Evolutionary conservation across 2,329 filamentous ascomycete species (phyloP).

Genomic region (Arthrinium phaeospermum): DNA sequence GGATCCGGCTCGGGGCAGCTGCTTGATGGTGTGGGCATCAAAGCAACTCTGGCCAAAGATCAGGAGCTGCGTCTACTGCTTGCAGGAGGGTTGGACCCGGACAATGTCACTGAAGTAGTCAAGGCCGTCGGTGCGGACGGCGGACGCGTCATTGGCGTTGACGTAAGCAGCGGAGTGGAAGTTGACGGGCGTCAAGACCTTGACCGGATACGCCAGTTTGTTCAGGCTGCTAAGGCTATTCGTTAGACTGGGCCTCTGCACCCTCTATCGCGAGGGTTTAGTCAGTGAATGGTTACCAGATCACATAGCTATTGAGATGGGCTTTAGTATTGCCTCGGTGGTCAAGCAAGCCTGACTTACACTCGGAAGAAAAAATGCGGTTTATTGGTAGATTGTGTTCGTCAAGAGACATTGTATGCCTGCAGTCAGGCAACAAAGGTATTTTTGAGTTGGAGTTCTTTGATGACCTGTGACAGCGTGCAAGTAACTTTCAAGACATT

Average conservation of each 20-base stretch:
- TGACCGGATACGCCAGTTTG: constrained; percentile 80
- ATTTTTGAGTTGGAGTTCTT: not conserved
- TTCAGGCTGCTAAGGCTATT: constrained; percentile 71
- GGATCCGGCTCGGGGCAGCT: constrained; percentile 83
- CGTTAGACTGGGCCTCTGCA: not conserved
- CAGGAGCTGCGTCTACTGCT: constrained; percentile 76
- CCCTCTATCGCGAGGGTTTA: not conserved
- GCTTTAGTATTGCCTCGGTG: not conserved
- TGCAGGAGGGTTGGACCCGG: constrained; percentile 82
- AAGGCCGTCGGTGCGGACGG: constrained; percentile 64
- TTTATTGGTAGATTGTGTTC: not conserved
- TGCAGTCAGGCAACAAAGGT: not conserved
- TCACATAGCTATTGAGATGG: not conserved
- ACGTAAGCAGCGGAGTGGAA: constrained; percentile 95
- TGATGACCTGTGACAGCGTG: not conserved
- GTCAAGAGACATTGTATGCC: not conserved
- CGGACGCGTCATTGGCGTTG: constrained; percentile 77
- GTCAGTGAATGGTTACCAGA: not conserved
- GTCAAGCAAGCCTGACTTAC: not conserved
- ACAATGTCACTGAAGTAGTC: constrained; percentile 76
- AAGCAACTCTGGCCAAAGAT: constrained; percentile 69
- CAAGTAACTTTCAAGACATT: not conserved
- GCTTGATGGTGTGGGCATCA: constrained; percentile 74
- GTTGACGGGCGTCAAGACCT: constrained; percentile 80
- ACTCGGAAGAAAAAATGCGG: not conserved